Evolutionary conservation across 306 rosid species (phyloP).

Genomic region (Pyrus betulifolia): DNA sequence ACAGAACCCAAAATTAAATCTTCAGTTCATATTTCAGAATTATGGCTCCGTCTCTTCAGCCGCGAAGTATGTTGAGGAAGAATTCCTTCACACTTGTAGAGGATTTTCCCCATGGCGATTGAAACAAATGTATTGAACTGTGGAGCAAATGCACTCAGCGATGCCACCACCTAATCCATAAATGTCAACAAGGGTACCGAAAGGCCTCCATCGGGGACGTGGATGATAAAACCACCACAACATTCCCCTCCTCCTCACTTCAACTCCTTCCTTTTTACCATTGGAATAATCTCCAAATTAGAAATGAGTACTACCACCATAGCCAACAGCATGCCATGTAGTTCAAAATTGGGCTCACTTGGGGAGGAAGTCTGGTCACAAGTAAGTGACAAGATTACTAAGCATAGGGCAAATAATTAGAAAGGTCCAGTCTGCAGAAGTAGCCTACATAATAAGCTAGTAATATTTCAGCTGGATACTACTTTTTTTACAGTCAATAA

Average conservation of each 20-base stretch:
- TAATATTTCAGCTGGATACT: too few species aligned
- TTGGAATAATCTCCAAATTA: not conserved
- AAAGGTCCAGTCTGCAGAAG: not conserved
- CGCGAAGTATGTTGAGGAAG: too few species aligned
- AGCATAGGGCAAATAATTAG: not conserved
- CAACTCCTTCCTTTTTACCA: not conserved
- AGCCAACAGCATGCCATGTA: not conserved
- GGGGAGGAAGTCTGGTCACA: not conserved
- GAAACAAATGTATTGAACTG: constrained; percentile 1
- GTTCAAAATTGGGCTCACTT: not conserved
- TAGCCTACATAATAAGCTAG: not conserved
- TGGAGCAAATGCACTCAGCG: constrained; percentile 41
- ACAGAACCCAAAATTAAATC: too few species aligned
- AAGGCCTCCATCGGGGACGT: not conserved
- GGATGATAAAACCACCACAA: not conserved
- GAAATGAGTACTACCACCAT: not conserved
- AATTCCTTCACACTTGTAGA: too few species aligned
- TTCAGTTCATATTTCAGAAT: too few species aligned
- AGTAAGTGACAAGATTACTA: not conserved
- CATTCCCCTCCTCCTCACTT: not conserved
- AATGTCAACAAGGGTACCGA: not conserved
- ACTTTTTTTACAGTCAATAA: too few species aligned
- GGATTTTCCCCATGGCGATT: not conserved
- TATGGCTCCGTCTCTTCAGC: too few species aligned
- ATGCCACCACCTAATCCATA: constrained; percentile 1